phyloP scores from a whole-genome alignment of 106 monocot species.

The Phalaenopsis aphrodite region DNA sequence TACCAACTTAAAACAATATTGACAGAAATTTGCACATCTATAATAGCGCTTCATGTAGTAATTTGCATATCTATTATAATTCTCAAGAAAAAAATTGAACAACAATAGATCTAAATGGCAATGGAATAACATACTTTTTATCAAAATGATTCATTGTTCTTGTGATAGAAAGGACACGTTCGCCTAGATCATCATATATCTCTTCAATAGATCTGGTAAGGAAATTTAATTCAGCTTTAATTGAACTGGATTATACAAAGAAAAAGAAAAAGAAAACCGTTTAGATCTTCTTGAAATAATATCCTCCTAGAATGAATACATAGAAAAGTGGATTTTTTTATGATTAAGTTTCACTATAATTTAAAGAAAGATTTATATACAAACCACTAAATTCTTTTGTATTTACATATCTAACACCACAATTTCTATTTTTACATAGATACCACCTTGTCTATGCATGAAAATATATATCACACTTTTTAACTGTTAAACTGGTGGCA shows the following conservation, averaged over 20 bases:
- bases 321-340: neutral
- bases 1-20: neutral
- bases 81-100: neutral
- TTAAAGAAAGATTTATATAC: no score
- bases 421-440: no score
- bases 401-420: no score
- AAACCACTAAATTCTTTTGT: no score
- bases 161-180: conserved; percentile 37
- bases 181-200: conserved; percentile 58
- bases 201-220: conserved; percentile 59
- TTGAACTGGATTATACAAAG: neutral
- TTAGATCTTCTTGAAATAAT: neutral
- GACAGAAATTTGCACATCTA: neutral
- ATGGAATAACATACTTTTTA: conserved; percentile 45
- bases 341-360: neutral
- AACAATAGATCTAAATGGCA: neutral
- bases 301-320: neutral
- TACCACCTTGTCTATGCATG: no score
- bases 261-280: neutral
- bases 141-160: conserved; percentile 16
- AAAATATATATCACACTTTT: no score
- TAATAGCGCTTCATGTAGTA: neutral
- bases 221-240: neutral
- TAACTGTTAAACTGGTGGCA: no score
- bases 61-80: neutral